A percentile compares a stretch with the other conserved stretches of the same genome.
Evolutionary conservation across 2,329 filamentous ascomycete species (phyloP).

Genomic region (Diaporthe amygdali): DNA sequence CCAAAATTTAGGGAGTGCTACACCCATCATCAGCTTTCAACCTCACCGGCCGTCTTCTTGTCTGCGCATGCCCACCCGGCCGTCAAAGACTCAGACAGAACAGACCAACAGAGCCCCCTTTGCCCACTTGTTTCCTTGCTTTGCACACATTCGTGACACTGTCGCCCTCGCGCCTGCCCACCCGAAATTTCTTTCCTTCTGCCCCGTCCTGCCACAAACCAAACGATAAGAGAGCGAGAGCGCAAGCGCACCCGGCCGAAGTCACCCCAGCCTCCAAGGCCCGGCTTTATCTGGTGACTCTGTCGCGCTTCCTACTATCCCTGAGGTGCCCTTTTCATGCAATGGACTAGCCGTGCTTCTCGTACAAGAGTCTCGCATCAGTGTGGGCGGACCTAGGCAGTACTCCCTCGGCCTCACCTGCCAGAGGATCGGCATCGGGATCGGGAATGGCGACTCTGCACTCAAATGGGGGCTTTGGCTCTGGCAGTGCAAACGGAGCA

Average conservation of each 20-base stretch:
- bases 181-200: neutral
- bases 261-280: conserved; percentile 1
- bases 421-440: conserved; percentile 9
- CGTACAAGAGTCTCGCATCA: conserved; percentile 16
- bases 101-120: neutral
- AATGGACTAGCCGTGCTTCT: conserved; percentile 23
- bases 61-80: neutral
- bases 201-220: neutral
- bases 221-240: neutral
- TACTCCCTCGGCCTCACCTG: neutral
- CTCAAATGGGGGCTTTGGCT: conserved; percentile 24
- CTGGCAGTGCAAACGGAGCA: conserved; percentile 25
- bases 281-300: neutral
- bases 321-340: conserved; percentile 5
- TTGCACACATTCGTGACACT: neutral
- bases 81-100: neutral
- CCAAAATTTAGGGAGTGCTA: conserved; percentile 19
- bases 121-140: neutral
- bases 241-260: neutral
- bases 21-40: conserved; percentile 11
- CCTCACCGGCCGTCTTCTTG: neutral
- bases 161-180: neutral
- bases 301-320: neutral
- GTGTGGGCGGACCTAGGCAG: conserved; percentile 19
- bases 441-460: conserved; percentile 21